Evolutionary conservation across 345 rosid genomes (phyloP).

Genomic region (Lepidium africanum): DNA sequence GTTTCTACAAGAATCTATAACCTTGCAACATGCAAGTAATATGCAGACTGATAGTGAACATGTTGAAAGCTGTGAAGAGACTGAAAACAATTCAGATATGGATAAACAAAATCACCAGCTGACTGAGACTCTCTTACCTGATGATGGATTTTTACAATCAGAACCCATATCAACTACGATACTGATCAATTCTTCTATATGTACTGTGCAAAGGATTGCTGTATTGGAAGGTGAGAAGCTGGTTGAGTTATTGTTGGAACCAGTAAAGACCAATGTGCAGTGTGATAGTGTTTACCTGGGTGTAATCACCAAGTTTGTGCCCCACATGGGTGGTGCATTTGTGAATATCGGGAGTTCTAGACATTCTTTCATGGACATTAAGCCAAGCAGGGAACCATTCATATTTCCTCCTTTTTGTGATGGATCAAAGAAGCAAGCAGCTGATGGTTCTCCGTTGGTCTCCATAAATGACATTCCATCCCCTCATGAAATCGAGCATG

Average conservation of each 20-base stretch:
- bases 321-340: slow-evolving; percentile 98
- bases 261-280: slow-evolving; percentile 81
- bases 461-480: slow-evolving; percentile 32
- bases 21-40: slow-evolving; percentile 20
- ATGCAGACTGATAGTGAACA: slow-evolving; percentile 23
- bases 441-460: slow-evolving; percentile 31
- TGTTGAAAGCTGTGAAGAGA: slow-evolving; percentile 28
- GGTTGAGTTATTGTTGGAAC: slow-evolving; percentile 88
- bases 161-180: slow-evolving; percentile 54
- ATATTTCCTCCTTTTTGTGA: slow-evolving; percentile 79
- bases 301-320: slow-evolving; percentile 72
- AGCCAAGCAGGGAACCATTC: slow-evolving; percentile 68
- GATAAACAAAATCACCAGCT: slow-evolving; percentile 35
- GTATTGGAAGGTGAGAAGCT: slow-evolving; percentile 78
- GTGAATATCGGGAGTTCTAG: slow-evolving; percentile 80
- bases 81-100: slow-evolving; percentile 10
- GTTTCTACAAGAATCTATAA: slow-evolving; percentile 40
- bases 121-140: slow-evolving; percentile 39
- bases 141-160: slow-evolving; percentile 37
- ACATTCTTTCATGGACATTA: slow-evolving; percentile 86
- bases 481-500: slow-evolving; percentile 27
- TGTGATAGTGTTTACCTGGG: slow-evolving; percentile 94
- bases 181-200: slow-evolving; percentile 81
- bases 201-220: slow-evolving; percentile 96
- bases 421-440: slow-evolving; percentile 37